phyloP scores from a whole-genome alignment of 371 early-diverging fungal genomes.

The Mucor indicus region DNA sequence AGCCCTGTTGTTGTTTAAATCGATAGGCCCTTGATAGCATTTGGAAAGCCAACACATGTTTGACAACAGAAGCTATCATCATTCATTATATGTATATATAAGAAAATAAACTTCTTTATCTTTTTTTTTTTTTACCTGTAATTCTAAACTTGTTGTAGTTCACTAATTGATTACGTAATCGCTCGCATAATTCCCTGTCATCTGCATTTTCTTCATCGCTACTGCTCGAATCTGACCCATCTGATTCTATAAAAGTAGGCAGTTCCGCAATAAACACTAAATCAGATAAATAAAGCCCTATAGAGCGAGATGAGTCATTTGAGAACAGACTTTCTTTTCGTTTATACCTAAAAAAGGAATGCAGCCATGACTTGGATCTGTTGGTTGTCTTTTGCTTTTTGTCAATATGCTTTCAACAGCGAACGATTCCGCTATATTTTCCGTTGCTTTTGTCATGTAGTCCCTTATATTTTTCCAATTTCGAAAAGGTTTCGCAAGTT shows the following conservation, averaged over 20 bases:
- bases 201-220: conserved; percentile 12
- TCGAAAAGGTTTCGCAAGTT: conserved; percentile 52
- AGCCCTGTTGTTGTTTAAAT: conserved; percentile 28
- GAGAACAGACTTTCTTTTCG: background rate
- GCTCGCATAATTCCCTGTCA: conserved; percentile 24
- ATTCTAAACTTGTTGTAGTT: conserved; percentile 67
- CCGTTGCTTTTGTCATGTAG: conserved; percentile 50
- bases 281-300: conserved; percentile 65
- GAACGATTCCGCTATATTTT: conserved; percentile 39
- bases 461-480: conserved; percentile 59
- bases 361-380: conserved; percentile 32
- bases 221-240: conserved; percentile 1
- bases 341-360: conserved; percentile 59
- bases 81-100: background rate
- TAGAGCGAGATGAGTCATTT: background rate
- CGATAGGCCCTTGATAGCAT: conserved; percentile 51
- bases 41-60: conserved; percentile 62
- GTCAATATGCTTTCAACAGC: conserved; percentile 45
- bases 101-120: background rate
- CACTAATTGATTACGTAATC: conserved; percentile 40
- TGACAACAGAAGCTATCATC: conserved; percentile 52
- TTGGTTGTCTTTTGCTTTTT: conserved; percentile 10
- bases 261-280: conserved; percentile 63
- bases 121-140: conserved; percentile 25
- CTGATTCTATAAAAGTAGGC: conserved; percentile 48